Percentiles rank a stretch among this genome's conserved stretches.
Conservation (phyloP, 805 yeast genomes). For the Millerozyma miso region DNA sequence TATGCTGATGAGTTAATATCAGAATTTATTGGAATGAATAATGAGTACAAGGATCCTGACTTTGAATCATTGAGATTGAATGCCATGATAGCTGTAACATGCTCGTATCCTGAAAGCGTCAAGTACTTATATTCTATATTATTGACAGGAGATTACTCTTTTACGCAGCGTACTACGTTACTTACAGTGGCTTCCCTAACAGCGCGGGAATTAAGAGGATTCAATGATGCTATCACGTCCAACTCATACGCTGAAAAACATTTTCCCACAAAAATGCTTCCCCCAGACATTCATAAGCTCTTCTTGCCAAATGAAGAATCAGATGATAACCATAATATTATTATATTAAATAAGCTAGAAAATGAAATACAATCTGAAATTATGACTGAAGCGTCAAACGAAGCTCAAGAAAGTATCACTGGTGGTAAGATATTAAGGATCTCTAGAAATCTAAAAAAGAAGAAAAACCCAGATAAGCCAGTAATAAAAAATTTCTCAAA, state of each 20-base stretch:
- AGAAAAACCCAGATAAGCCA: slow-evolving; percentile 7
- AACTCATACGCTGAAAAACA: slow-evolving; percentile 24
- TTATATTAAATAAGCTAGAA: neutral
- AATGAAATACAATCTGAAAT: slow-evolving; percentile 27
- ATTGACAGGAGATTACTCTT: slow-evolving; percentile 69
- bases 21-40: slow-evolving; percentile 49
- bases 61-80: slow-evolving; percentile 68
- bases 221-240: slow-evolving; percentile 45
- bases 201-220: slow-evolving; percentile 68
- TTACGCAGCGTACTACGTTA: slow-evolving; percentile 71
- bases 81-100: slow-evolving; percentile 60
- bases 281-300: slow-evolving; percentile 42
- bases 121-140: slow-evolving; percentile 45
- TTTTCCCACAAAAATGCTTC: slow-evolving; percentile 42
- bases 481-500: slow-evolving; percentile 34
- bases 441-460: slow-evolving; percentile 31
- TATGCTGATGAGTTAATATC: slow-evolving; percentile 54
- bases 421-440: slow-evolving; percentile 42
- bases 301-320: slow-evolving; percentile 20
- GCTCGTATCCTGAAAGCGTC: slow-evolving; percentile 43
- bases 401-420: slow-evolving; percentile 26
- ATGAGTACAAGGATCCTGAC: slow-evolving; percentile 49
- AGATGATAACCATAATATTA: neutral
- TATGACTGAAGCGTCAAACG: slow-evolving; percentile 26
- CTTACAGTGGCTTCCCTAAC: slow-evolving; percentile 66